A percentile compares a stretch with the other conserved stretches of the same genome.
Evolutionary conservation across 1,284 basidiomycete species (phyloP).

Genomic region (Malassezia restricta): DNA sequence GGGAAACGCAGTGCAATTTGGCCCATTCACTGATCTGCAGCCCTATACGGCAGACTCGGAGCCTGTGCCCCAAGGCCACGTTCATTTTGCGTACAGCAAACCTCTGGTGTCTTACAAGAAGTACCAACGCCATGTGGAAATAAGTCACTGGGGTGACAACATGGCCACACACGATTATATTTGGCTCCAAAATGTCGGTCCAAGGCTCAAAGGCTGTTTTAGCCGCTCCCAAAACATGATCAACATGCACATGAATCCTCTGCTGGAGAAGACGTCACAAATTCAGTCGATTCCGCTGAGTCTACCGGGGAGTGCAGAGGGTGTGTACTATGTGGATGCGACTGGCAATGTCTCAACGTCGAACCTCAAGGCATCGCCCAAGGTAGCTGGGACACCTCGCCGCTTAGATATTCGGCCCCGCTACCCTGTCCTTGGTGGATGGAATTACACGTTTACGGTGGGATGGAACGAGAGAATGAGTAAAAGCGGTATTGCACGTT

Average conservation of each 20-base stretch:
- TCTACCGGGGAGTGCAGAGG: conserved; percentile 16
- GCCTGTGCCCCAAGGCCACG: conserved; percentile 47
- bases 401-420: conserved; percentile 68
- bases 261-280: conserved; percentile 51
- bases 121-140: conserved; percentile 67
- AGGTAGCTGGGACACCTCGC: conserved; percentile 44
- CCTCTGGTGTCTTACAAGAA: conserved; percentile 66
- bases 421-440: conserved; percentile 87
- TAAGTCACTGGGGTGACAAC: conserved; percentile 93
- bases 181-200: conserved; percentile 71
- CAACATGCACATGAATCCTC: conserved; percentile 58
- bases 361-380: conserved; percentile 57
- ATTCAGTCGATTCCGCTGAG: neutral
- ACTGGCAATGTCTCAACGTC: conserved; percentile 97
- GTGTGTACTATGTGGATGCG: conserved; percentile 33
- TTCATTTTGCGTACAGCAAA: conserved; percentile 70
- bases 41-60: conserved; percentile 50
- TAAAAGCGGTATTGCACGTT: neutral
- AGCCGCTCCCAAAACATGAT: conserved; percentile 75
- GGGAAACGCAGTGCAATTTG: conserved; percentile 70
- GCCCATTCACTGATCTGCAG: conserved; percentile 66
- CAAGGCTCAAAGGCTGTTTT: conserved; percentile 86
- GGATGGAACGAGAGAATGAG: conserved; percentile 67
- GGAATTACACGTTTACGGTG: conserved; percentile 90
- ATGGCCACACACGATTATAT: conserved; percentile 84